These are phyloP conservation scores for Lyophyllum atratum DNA, from an alignment of 768 basidiomycete species.

Conservation along the genomic window DNA sequence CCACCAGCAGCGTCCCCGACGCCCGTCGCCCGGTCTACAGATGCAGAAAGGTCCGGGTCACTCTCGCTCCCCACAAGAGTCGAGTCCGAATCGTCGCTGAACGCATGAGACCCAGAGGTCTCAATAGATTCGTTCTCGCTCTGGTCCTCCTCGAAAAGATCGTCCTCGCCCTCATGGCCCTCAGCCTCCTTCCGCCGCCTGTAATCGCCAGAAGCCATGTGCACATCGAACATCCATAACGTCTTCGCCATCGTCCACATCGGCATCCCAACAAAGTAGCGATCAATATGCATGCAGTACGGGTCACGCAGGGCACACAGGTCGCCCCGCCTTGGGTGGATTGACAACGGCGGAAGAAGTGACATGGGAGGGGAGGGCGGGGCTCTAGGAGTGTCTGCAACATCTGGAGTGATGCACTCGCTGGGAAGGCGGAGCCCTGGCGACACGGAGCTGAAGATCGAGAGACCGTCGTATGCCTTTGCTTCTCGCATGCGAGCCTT, in stretches of 20 bases:
- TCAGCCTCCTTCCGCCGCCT: slow-evolving; percentile 8
- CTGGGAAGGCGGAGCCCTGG: slow-evolving; percentile 13
- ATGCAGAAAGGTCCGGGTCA: slow-evolving; percentile 29
- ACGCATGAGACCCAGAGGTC: slow-evolving; percentile 33
- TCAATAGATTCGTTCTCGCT: slow-evolving; percentile 36
- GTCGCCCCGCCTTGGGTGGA: slow-evolving; percentile 68
- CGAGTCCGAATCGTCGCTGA: slow-evolving; percentile 55
- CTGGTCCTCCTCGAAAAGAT: slow-evolving; percentile 24
- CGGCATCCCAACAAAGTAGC: slow-evolving; percentile 55
- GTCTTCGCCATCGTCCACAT: slow-evolving; percentile 70
- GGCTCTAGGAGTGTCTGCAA: slow-evolving; percentile 18
- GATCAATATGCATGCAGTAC: slow-evolving; percentile 57
- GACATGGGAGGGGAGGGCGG: slow-evolving; percentile 12
- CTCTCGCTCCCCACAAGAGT: slow-evolving; percentile 56
- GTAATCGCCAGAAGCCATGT: slow-evolving; percentile 28
- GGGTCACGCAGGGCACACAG: slow-evolving; percentile 59
- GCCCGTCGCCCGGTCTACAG: neutral
- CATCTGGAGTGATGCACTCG: slow-evolving; percentile 6
- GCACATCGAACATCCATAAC: slow-evolving; percentile 64
- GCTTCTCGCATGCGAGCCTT: slow-evolving; percentile 20
- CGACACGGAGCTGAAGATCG: slow-evolving; percentile 16
- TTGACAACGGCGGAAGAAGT: slow-evolving; percentile 35
- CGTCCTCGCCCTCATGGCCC: slow-evolving; percentile 21
- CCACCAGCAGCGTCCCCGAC: slow-evolving; percentile 3
- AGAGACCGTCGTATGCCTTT: slow-evolving; percentile 30